Evolutionary conservation across 805 yeast species (phyloP).

Genomic region (Saturnispora gosingensis): DNA sequence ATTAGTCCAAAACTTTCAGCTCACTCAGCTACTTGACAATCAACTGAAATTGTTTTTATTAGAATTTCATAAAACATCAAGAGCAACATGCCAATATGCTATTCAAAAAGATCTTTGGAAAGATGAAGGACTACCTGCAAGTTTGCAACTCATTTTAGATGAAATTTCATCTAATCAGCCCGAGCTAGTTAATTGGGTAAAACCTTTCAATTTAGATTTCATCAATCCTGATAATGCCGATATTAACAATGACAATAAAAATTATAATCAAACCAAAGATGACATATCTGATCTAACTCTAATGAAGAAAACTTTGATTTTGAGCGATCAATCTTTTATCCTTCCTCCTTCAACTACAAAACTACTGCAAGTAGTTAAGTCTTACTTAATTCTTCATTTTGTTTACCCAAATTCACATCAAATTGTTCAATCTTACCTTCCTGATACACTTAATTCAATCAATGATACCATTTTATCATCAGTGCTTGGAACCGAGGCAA

Average conservation of each 20-base stretch:
- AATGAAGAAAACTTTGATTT: constrained; percentile 28
- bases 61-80: constrained; percentile 43
- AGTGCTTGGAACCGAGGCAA: constrained; percentile 68
- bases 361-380: constrained; percentile 35
- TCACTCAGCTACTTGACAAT: constrained; percentile 57
- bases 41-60: constrained; percentile 55
- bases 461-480: constrained; percentile 50
- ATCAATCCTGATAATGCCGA: not conserved
- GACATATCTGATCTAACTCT: not conserved
- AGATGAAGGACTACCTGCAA: constrained; percentile 48
- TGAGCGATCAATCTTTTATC: constrained; percentile 48
- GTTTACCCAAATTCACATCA: constrained; percentile 37
- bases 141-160: constrained; percentile 41
- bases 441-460: constrained; percentile 38
- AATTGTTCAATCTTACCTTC: constrained; percentile 24
- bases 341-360: constrained; percentile 42
- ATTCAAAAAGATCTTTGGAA: constrained; percentile 74
- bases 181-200: constrained; percentile 40
- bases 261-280: not conserved
- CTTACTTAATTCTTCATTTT: constrained; percentile 46
- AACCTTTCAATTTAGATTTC: constrained; percentile 23
- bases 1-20: constrained; percentile 42
- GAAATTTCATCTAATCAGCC: constrained; percentile 39
- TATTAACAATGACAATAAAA: not conserved
- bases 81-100: constrained; percentile 36